Base-by-base conservation (phyloP, 1,284 basidiomycete genomes). In the Cutaneotrichosporon sp. region DNA sequence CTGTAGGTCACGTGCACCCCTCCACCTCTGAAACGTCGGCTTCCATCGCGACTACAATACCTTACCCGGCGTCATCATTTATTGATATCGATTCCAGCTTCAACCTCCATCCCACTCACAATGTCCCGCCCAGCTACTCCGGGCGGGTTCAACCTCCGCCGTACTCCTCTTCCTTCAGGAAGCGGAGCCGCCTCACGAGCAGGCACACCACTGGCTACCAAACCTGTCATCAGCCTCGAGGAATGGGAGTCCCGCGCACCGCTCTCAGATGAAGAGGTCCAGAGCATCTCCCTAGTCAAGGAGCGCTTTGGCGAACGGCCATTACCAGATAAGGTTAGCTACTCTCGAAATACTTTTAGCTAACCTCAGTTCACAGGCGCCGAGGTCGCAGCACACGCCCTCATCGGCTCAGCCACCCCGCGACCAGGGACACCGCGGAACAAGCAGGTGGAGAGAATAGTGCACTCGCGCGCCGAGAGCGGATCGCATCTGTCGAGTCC, bases 231-330 rank as follows among this genome's bases (percentile, higher is more conserved):
- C 34, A 70, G 68, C 5, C 79, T 92, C 6, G 90, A 93, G 68
- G 88, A 93, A 75, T 96, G 91, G 91, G 90, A 94, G 65, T 72
- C 81, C 0, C 85, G 82, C 62, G 82, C 89, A 2, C 87, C 88
- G 1, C 72, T 94, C 35, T 79, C 77, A 37, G 87, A 91, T 42
- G 65, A 81, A 11, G 84, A 88, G 66, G 75, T 81, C 16, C 80
- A 80, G 53, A 90, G 86, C 65, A 79, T 92, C 20, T 77, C 77
- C 35, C 68, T 75, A 7, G 67, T 92, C 52, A 87, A 86, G 66
- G 74, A 79, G 22, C 83, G 82, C 5, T 81, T 79, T 57, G 84
- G 85, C 65, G 77, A 78, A 43, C 74, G 80, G 4, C 80, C 82
- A 0, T 69, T 88, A 24, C 88, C 88, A 1, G 74, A 81, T 12